Evolutionary conservation across 169 alveolate species (phyloP).

Genomic region (Eimeria acervulina): DNA sequence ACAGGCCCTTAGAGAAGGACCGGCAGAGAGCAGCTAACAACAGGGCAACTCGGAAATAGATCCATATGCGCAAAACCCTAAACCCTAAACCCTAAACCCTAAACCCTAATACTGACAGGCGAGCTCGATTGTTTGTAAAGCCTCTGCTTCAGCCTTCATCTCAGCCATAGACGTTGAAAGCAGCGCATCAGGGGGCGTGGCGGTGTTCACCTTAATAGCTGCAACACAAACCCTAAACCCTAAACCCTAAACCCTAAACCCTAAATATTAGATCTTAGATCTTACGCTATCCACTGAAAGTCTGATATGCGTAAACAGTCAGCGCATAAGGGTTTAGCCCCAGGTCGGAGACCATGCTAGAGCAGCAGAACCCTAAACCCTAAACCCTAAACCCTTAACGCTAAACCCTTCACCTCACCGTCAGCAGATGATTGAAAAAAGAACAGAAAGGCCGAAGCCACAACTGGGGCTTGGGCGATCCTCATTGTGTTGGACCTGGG

Average conservation of each 20-base stretch:
- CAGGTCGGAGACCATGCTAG: no score
- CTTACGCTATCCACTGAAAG: no score
- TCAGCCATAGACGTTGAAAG: neutral
- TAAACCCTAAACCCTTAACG: conserved; percentile 40
- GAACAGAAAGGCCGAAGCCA: conserved; percentile 22
- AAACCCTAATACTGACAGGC: neutral
- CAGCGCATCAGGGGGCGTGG: neutral
- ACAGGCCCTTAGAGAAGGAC: neutral
- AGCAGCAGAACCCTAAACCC: conserved; percentile 57
- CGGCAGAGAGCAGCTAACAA: neutral
- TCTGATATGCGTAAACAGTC: no score
- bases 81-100: conserved; percentile 50
- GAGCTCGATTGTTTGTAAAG: neutral
- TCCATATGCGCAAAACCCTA: neutral
- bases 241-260: conserved; percentile 49
- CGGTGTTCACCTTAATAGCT: neutral
- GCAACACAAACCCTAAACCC: conserved; percentile 41
- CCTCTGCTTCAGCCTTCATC: neutral
- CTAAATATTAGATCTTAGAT: neutral
- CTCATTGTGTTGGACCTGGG: conserved; percentile 11
- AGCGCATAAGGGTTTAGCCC: no score
- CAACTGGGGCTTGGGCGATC: neutral
- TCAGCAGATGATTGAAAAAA: neutral
- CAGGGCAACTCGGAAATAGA: neutral
- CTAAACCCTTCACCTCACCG: neutral